Percentiles rank a stretch among this genome's conserved stretches.
Conservation (phyloP, 23 red algal species). For the Gracilaria caudata region DNA sequence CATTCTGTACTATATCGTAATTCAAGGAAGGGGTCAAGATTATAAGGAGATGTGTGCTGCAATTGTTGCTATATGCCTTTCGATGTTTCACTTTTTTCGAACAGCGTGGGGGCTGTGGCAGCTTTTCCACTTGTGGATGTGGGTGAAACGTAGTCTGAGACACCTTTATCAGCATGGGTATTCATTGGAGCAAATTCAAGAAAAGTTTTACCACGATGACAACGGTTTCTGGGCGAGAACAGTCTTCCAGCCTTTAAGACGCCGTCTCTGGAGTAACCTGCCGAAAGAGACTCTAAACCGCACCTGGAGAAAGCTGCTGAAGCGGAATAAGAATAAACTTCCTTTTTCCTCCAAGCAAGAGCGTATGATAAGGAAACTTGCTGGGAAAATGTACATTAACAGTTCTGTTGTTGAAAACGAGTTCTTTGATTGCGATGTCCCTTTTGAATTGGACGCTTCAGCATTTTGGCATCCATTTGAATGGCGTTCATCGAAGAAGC, state of each 20-base stretch:
- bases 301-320: background rate
- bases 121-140: background rate
- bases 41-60: conserved; percentile 17
- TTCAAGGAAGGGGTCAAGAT: background rate
- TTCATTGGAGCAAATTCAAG: background rate
- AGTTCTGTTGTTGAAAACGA: background rate
- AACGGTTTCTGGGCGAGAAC: background rate
- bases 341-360: too few relatives aligned
- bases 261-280: too few relatives aligned
- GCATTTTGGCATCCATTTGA: background rate
- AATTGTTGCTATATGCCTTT: conserved; percentile 1
- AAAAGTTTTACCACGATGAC: background rate
- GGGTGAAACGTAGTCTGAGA: background rate
- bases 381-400: background rate
- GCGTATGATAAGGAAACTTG: background rate
- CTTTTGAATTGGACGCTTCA: background rate
- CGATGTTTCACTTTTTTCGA: background rate
- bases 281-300: too few relatives aligned
- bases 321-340: too few relatives aligned
- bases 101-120: conserved; percentile 26
- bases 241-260: too few relatives aligned
- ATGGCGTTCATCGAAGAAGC: background rate
- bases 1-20: background rate
- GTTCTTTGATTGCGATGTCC: background rate
- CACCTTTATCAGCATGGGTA: background rate